Evolutionary conservation across 306 rosid genomes (phyloP).

Genomic region (Quercus mongolica): DNA sequence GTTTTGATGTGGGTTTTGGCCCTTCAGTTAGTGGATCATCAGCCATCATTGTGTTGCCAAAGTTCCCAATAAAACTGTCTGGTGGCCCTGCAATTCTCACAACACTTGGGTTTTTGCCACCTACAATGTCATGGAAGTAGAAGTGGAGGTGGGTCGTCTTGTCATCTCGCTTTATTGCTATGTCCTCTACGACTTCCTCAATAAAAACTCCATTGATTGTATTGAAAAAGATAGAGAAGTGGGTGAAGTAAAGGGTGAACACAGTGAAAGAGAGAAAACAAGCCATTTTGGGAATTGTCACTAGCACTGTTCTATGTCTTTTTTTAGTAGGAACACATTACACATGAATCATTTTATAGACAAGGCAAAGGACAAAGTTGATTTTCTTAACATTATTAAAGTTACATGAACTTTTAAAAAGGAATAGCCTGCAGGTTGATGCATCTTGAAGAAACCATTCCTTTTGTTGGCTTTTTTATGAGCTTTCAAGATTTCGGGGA

Average conservation of each 20-base stretch:
- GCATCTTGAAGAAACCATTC: slow-evolving; percentile 5
- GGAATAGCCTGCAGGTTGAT: not conserved
- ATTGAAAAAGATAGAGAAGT: not conserved
- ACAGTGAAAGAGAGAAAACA: slow-evolving; percentile 3
- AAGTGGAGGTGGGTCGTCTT: slow-evolving; percentile 19
- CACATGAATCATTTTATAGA: not conserved
- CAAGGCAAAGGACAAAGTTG: too few species aligned
- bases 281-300: not conserved
- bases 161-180: not conserved
- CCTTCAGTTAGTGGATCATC: slow-evolving; percentile 27
- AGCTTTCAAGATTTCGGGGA: too few species aligned
- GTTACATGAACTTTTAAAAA: too few species aligned
- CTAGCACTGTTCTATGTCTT: too few species aligned
- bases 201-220: slow-evolving; percentile 10
- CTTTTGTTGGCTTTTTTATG: too few species aligned
- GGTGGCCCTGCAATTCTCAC: slow-evolving; percentile 1
- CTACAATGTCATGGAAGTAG: slow-evolving; percentile 25
- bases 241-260: not conserved
- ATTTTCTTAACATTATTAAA: not conserved
- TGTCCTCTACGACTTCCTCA: not conserved
- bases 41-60: slow-evolving; percentile 11
- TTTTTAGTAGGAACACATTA: too few species aligned
- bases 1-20: slow-evolving; percentile 11
- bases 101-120: slow-evolving; percentile 18
- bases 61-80: not conserved